A percentile compares a stretch with the other conserved stretches of the same genome.
These are phyloP conservation scores for Vigna trinervia DNA, from an alignment of 306 rosid species.

Conservation along the genomic window DNA sequence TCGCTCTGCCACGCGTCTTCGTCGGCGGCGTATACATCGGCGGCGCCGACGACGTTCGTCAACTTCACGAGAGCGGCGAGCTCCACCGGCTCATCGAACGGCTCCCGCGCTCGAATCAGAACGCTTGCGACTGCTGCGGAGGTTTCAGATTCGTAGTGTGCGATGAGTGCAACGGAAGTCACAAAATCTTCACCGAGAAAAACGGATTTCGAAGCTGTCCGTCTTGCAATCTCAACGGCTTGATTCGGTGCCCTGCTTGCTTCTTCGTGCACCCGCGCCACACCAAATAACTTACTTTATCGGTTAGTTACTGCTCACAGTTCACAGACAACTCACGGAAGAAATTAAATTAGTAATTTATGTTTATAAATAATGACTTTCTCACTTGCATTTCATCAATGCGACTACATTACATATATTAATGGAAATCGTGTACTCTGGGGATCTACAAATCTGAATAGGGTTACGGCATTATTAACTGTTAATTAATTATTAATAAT, in stretches of 20 bases:
- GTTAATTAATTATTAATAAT: neutral
- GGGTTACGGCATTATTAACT: neutral
- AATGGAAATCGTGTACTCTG: neutral
- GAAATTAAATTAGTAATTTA: neutral
- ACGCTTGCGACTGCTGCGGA: conserved; percentile 64
- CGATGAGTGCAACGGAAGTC: conserved; percentile 78
- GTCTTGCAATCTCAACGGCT: conserved; percentile 71
- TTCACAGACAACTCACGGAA: conserved; percentile 41
- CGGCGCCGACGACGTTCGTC: conserved; percentile 70
- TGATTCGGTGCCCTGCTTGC: conserved; percentile 71
- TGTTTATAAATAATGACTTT: conserved; percentile 31
- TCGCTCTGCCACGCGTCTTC: conserved; percentile 66
- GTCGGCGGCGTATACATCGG: conserved; percentile 69
- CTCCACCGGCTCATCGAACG: conserved; percentile 58
- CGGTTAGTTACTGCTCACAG: conserved; percentile 45
- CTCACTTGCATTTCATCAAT: neutral
- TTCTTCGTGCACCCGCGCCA: conserved; percentile 49
- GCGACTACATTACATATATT: neutral
- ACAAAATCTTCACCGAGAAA: conserved; percentile 63
- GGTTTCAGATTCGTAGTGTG: conserved; percentile 77
- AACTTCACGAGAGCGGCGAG: conserved; percentile 67
- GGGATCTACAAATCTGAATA: conserved; percentile 1
- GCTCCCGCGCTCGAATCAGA: conserved; percentile 57
- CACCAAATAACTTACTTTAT: conserved; percentile 29
- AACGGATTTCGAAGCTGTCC: conserved; percentile 64